phyloP scores from a whole-genome alignment of 2,329 filamentous ascomycete genomes.

The Fusarium guadeloupense region DNA sequence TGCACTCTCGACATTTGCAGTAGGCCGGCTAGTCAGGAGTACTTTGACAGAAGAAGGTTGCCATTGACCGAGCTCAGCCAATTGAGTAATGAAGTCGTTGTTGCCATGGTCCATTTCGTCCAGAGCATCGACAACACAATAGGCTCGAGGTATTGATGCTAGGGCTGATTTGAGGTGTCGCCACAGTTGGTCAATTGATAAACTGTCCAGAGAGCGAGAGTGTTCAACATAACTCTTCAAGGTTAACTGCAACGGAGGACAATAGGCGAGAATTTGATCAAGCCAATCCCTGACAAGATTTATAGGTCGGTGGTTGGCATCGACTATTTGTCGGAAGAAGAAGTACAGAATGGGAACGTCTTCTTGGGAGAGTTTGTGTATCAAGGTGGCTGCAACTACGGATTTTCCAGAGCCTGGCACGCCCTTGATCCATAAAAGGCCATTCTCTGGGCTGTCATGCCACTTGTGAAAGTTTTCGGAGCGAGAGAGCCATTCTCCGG shows the following conservation, averaged over 20 bases:
- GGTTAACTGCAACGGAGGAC: slow-evolving; percentile 42
- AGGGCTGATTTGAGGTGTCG: slow-evolving; percentile 42
- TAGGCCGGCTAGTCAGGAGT: slow-evolving; percentile 55
- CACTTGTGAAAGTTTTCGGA: slow-evolving; percentile 18
- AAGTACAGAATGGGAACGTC: slow-evolving; percentile 49
- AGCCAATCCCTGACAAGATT: slow-evolving; percentile 50
- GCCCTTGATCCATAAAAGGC: slow-evolving; percentile 43
- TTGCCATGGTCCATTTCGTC: slow-evolving; percentile 58
- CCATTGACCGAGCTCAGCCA: slow-evolving; percentile 47
- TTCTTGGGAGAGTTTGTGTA: slow-evolving; percentile 27
- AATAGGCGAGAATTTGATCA: slow-evolving; percentile 47
- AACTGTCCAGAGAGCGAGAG: slow-evolving; percentile 1
- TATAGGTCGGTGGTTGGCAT: slow-evolving; percentile 47
- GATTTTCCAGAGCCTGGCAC: slow-evolving; percentile 54
- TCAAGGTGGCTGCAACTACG: slow-evolving; percentile 46
- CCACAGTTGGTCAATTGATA: slow-evolving; percentile 45
- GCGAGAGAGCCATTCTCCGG: slow-evolving; percentile 23
- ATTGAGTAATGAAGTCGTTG: slow-evolving; percentile 44
- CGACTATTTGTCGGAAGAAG: slow-evolving; percentile 53
- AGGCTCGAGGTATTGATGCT: slow-evolving; percentile 39
- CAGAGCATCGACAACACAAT: slow-evolving; percentile 55
- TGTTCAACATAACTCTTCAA: slow-evolving; percentile 32
- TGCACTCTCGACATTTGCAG: slow-evolving; percentile 43
- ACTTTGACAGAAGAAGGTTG: slow-evolving; percentile 51
- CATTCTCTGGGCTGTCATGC: slow-evolving; percentile 10